These are phyloP conservation scores for Tulasnella sp. DNA, from an alignment of 768 basidiomycete genomes.

Conservation along the genomic window DNA sequence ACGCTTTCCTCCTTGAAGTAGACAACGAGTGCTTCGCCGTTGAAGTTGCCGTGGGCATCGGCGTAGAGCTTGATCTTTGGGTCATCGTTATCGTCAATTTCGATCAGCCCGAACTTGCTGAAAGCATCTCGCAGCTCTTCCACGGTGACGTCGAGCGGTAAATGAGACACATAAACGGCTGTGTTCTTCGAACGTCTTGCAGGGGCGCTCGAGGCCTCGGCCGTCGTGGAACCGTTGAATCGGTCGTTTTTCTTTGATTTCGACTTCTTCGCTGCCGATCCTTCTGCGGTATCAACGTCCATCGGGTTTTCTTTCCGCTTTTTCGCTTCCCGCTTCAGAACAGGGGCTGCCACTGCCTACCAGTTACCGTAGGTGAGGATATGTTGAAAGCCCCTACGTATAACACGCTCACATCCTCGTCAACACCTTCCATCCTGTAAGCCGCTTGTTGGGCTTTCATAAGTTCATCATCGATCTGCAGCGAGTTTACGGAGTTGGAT, in stretches of 20 bases:
- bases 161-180: slow-evolving; percentile 80
- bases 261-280: slow-evolving; percentile 64
- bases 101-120: slow-evolving; percentile 84
- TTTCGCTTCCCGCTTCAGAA: slow-evolving; percentile 50
- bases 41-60: slow-evolving; percentile 67
- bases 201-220: slow-evolving; percentile 16
- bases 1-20: slow-evolving; percentile 99
- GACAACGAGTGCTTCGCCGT: slow-evolving; percentile 90
- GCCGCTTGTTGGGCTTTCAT: slow-evolving; percentile 90
- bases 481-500: slow-evolving; percentile 9
- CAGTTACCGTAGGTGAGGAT: slow-evolving; percentile 33
- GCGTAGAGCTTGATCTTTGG: slow-evolving; percentile 97
- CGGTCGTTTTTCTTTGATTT: slow-evolving; percentile 53
- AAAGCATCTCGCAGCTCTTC: slow-evolving; percentile 84
- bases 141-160: slow-evolving; percentile 69
- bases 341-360: slow-evolving; percentile 83
- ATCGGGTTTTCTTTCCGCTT: slow-evolving; percentile 70
- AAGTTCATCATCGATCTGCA: slow-evolving; percentile 83
- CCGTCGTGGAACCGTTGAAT: slow-evolving; percentile 36
- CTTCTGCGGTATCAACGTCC: slow-evolving; percentile 60
- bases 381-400: background rate
- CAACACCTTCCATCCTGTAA: slow-evolving; percentile 87
- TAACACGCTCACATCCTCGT: slow-evolving; percentile 72
- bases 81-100: slow-evolving; percentile 86
- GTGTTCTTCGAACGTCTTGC: slow-evolving; percentile 78